Base-by-base conservation (phyloP, 768 basidiomycete species). In the Psilocybe subaeruginosa region DNA sequence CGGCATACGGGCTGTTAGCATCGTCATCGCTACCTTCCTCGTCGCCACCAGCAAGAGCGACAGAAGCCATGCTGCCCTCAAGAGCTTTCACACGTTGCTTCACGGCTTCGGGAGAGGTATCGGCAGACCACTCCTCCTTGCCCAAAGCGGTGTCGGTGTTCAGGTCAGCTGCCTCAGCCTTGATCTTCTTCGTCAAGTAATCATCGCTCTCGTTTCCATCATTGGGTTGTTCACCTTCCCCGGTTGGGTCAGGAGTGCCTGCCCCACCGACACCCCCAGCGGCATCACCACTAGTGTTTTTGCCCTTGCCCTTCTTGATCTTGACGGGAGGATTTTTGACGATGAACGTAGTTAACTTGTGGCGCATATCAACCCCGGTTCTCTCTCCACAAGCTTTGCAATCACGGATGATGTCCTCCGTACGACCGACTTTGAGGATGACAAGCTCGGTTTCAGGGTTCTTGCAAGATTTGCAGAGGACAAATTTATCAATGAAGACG, bases 381-480 rank as follows among this genome's bases (percentile, higher is more conserved):
- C 93, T 88, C 70, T 95, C 89, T 56, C 97, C 97, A 69, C 97
- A 99, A 29, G 97, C 97, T 78, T 99, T 98, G 85, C 97, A 99
- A 76, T 99, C 96, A 62, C 96, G 88, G 66, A 91, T 86, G 72
- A 99, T 95, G 66, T 91, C 86, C 69, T 98, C 97, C 59, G 76
- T 81, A 30, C 85, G 78, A 53, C 95, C 95, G 59, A 72, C 78
- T 77, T 93, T 96, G 74, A 94, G 87, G 73, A 99, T 86, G 78
- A 94, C 77, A 48, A 98, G 87, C 70, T 98, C 96, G 33, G 97
- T 99, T 78, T 99, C 97, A 9, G 97, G 97, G 73, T 99, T 99
- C 81, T 99, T 98, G 91, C 97, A 99, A 8, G 92, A 86, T 61
- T 89, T 90, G 80, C 97, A 99, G 14, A 99, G 88, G 47, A 99